Conservation (phyloP, 2,329 filamentous ascomycete genomes). For the Colletotrichum euphorbiae region DNA sequence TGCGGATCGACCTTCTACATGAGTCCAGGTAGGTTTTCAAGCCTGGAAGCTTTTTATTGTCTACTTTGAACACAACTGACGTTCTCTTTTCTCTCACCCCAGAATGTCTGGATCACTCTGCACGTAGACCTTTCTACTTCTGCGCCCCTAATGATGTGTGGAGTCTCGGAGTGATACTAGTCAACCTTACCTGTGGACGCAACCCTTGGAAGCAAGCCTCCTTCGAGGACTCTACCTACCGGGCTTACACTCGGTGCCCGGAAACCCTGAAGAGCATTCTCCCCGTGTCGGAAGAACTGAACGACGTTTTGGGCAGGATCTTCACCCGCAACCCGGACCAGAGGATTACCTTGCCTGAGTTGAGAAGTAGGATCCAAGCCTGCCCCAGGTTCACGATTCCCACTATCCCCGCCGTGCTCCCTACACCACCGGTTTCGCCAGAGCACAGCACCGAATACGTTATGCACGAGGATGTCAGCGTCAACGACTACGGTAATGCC, state of each 20-base stretch:
- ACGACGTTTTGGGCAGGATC: constrained; percentile 86
- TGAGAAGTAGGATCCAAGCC: constrained; percentile 79
- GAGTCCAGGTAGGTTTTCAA: constrained; percentile 85
- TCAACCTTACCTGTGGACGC: constrained; percentile 96
- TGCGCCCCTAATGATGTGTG: constrained; percentile 97
- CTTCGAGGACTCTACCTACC: constrained; percentile 92
- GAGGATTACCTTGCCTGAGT: constrained; percentile 83
- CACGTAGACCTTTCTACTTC: constrained; percentile 82
- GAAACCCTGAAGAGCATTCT: constrained; percentile 94
- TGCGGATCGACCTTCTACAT: constrained; percentile 99
- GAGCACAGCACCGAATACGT: constrained; percentile 58
- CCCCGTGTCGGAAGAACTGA: constrained; percentile 88
- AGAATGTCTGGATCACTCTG: constrained; percentile 90
- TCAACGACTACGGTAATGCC: constrained; percentile 58
- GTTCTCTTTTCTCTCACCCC: constrained; percentile 44
- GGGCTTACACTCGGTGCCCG: constrained; percentile 85
- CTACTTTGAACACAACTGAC: constrained; percentile 44
- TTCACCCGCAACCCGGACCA: constrained; percentile 88
- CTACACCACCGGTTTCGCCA: constrained; percentile 57
- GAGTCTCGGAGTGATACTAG: constrained; percentile 97
- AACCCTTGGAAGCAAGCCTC: constrained; percentile 99
- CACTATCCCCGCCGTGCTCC: constrained; percentile 49
- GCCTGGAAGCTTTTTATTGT: constrained; percentile 42
- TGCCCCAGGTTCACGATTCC: constrained; percentile 79
- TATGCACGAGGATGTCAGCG: constrained; percentile 58